Conservation (phyloP, 2,329 filamentous ascomycete genomes). For the Eurotiales sp. region DNA sequence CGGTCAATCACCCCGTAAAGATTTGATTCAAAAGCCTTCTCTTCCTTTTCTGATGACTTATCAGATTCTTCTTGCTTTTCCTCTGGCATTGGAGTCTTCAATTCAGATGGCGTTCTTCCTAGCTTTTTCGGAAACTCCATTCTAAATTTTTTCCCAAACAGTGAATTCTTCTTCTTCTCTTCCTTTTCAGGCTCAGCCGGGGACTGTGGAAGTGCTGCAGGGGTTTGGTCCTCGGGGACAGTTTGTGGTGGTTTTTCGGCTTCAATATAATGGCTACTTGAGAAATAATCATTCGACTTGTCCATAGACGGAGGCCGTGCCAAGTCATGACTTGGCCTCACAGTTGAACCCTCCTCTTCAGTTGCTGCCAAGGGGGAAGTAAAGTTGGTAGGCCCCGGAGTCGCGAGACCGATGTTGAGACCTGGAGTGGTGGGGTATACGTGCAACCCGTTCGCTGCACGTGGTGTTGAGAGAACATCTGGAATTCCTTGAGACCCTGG, state of each 20-base stretch:
- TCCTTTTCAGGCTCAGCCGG: constrained; percentile 58
- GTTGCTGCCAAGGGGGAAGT: constrained; percentile 26
- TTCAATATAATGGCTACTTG: constrained; percentile 51
- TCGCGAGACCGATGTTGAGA: constrained; percentile 72
- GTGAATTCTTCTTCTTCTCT: constrained; percentile 57
- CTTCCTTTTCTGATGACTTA: constrained; percentile 50
- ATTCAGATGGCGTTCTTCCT: constrained; percentile 61
- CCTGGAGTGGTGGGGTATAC: constrained; percentile 67
- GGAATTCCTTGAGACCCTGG: constrained; percentile 6
- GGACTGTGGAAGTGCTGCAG: constrained; percentile 47
- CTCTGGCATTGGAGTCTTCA: constrained; percentile 70
- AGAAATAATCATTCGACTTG: constrained; percentile 71
- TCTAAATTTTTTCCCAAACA: constrained; percentile 81
- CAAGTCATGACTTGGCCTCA: constrained; percentile 47
- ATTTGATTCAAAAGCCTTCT: constrained; percentile 44
- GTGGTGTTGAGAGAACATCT: constrained; percentile 50
- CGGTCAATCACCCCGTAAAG: constrained; percentile 45
- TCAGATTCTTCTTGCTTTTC: constrained; percentile 63
- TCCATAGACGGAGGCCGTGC: constrained; percentile 56
- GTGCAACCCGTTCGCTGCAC: constrained; percentile 59
- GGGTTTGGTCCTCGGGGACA: constrained; percentile 37
- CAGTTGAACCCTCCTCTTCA: constrained; percentile 29
- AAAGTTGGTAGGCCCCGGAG: constrained; percentile 50
- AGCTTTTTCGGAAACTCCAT: constrained; percentile 78
- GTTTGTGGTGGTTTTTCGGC: constrained; percentile 49